A percentile compares a stretch with the other conserved stretches of the same genome.
phyloP scores from a whole-genome alignment of 345 rosid species.

The Barbarea vulgaris region DNA sequence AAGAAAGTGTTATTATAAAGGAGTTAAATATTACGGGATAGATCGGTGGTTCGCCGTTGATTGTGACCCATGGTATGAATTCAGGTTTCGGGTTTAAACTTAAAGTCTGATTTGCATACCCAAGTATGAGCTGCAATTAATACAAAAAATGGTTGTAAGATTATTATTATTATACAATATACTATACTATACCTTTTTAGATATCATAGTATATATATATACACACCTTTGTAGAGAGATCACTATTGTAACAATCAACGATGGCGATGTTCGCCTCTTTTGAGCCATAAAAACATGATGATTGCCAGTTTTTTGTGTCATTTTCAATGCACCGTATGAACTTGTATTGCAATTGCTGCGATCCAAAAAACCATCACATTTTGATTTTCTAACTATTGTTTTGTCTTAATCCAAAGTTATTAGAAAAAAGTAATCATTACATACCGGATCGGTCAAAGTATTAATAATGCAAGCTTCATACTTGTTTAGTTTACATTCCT shows the following conservation, averaged over 20 bases:
- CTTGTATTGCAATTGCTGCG: constrained; percentile 50
- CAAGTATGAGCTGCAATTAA: constrained; percentile 22
- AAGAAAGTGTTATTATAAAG: not conserved
- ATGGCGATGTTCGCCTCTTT: not conserved
- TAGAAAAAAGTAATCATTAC: not conserved
- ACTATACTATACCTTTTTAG: not conserved
- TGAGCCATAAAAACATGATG: not conserved
- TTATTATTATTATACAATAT: not conserved
- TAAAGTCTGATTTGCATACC: constrained; percentile 22
- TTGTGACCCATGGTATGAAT: constrained; percentile 31
- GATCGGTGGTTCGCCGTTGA: constrained; percentile 31
- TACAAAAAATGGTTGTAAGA: not conserved
- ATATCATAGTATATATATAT: not conserved
- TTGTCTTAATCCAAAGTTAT: not conserved
- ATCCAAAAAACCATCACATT: constrained; percentile 2
- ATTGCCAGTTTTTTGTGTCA: not conserved
- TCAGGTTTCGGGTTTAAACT: not conserved
- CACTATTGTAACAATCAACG: constrained; percentile 9
- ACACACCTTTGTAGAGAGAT: not conserved
- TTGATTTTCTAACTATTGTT: not conserved
- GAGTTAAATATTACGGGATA: not conserved
- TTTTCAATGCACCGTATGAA: constrained; percentile 43
- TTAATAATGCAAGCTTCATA: constrained; percentile 63
- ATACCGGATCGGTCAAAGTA: constrained; percentile 51
- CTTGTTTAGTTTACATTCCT: constrained; percentile 64